Base-by-base conservation (phyloP, 1,139 yeast species). In the Blastobotrys indianensis region DNA sequence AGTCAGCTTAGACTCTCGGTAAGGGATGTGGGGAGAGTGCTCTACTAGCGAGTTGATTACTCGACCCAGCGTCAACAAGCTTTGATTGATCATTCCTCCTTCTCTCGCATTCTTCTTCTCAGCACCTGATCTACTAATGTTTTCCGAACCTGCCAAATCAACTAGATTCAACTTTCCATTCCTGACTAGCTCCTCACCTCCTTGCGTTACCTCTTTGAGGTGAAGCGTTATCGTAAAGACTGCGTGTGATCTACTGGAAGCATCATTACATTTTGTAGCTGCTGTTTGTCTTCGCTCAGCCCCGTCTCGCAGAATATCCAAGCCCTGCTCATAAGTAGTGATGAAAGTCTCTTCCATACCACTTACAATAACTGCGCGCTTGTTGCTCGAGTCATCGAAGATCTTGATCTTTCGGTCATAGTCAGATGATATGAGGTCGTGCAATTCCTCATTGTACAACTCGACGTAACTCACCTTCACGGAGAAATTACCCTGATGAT, bases 61-160 rank as follows among this genome's bases (percentile, higher is more conserved):
- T 46, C 95, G 69, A 0, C 96, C 97, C 41, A 88, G 72, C 0
- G 95, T 82, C 34, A 87, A 66, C 48, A 88, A 70, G 51, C 92
- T 82, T 62, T 86, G 94, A 63, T 88, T 88, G 45, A 88, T 88
- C 57, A 82, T 77, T 1, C 95, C 95, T 2, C 95, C 95, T 63
- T 86, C 95, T 54, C 85, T 78, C 0, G 94, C 94, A 15, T 17
- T 23, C 29, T 94, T 72, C 59, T 82, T 79, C 45, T 72, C 77
- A 0, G 94, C 92, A 1, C 95, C 95, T 0, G 94, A 83, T 48
- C 86, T 70, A 50, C 73, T 77, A 42, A 87, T 80, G 57, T 86
- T 85, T 60, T 84, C 94, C 12, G 94, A 83, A 0, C 97, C 96
- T 0, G 97, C 97, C 52, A 88, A 71, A 67, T 88, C 96, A 2